phyloP scores from a whole-genome alignment of 2,329 filamentous ascomycete genomes.

The Ceratocystis destructans region DNA sequence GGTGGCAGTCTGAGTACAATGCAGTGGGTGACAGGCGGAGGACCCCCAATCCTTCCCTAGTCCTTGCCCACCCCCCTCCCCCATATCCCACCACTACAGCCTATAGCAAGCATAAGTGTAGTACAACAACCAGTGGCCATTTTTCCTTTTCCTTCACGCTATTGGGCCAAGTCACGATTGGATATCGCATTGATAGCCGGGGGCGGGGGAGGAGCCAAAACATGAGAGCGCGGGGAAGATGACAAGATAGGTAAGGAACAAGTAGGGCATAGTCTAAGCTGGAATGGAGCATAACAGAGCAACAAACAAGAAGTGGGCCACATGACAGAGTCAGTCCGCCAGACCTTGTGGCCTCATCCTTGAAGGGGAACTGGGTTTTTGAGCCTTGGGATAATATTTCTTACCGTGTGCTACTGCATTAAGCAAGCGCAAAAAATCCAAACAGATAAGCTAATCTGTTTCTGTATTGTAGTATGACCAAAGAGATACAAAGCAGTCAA shows the following conservation, averaged over 20 bases:
- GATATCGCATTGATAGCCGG: not conserved
- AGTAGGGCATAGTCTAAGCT: not conserved
- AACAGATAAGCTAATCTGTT: not conserved
- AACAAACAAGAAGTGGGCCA: not conserved
- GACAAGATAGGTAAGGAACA: not conserved
- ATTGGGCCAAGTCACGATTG: not conserved
- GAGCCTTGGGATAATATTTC: not conserved
- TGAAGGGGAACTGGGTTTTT: not conserved
- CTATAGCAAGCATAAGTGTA: not conserved
- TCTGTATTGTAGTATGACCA: not conserved
- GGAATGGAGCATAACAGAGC: not conserved
- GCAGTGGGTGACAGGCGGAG: not conserved
- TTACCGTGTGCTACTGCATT: not conserved
- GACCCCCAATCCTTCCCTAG: not conserved
- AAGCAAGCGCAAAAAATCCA: not conserved
- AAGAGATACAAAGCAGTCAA: not conserved
- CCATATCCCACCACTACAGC: too few species aligned
- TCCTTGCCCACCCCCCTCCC: not conserved
- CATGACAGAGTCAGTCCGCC: not conserved
- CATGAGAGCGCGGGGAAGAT: constrained; percentile 1
- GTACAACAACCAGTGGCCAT: not conserved
- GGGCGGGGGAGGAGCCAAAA: not conserved
- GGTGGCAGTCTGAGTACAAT: not conserved
- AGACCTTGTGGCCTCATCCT: not conserved
- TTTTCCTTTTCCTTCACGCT: not conserved